Conservation (phyloP, 148 eudicot species). For the Heliosperma pusillum region DNA sequence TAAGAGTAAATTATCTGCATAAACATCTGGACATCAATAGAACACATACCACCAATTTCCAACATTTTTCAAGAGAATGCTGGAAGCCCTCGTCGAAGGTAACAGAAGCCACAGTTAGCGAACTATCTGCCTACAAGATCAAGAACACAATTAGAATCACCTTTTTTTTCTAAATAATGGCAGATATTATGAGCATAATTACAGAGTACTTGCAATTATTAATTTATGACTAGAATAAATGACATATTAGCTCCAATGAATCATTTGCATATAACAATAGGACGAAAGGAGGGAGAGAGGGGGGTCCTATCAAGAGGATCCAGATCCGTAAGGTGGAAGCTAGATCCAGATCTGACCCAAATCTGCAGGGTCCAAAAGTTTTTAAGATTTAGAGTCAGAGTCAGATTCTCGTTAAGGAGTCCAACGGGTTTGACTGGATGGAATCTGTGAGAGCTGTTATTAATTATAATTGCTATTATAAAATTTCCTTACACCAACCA, state of each 20-base stretch:
- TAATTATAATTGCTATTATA: too few species aligned
- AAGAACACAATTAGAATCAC: constrained; percentile 12
- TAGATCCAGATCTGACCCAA: background rate
- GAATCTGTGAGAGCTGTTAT: background rate
- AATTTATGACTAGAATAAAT: background rate
- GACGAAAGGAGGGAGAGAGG: background rate
- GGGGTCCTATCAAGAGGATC: background rate
- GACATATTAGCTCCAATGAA: background rate
- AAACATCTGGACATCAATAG: background rate
- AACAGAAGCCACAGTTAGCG: constrained; percentile 58
- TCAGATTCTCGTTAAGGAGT: background rate
- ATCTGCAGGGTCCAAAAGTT: background rate
- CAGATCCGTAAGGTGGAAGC: background rate
- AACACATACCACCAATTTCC: constrained; percentile 53
- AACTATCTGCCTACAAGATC: constrained; percentile 55
- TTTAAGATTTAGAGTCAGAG: background rate
- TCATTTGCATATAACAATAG: background rate
- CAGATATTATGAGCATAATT: background rate
- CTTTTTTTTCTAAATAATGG: constrained; percentile 8
- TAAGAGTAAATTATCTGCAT: background rate
- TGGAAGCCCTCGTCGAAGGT: constrained; percentile 59
- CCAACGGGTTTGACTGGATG: background rate
- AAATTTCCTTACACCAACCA: background rate
- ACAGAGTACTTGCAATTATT: background rate
- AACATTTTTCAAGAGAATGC: constrained; percentile 52